phyloP scores from a whole-genome alignment of 1,139 yeast genomes.

The Suhomyces kunorum region DNA sequence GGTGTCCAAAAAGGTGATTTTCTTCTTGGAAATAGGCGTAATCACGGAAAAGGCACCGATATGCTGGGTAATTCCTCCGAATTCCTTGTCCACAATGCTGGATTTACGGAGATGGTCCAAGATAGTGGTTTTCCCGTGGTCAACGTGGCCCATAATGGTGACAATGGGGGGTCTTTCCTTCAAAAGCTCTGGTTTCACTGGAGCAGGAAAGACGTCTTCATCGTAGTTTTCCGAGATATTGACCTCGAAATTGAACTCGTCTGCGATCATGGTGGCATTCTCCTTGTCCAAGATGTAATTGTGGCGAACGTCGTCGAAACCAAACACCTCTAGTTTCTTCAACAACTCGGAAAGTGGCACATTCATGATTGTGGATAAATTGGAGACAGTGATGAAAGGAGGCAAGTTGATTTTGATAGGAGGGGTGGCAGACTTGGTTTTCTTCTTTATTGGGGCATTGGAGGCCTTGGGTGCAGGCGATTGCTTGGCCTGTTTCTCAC shows the following conservation, averaged over 20 bases:
- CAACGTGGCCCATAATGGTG: constrained; percentile 98
- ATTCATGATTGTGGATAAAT: constrained; percentile 69
- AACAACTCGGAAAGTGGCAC: constrained; percentile 64
- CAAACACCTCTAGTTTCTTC: constrained; percentile 61
- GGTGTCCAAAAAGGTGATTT: constrained; percentile 88
- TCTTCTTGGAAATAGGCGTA: constrained; percentile 71
- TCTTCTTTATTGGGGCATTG: constrained; percentile 15
- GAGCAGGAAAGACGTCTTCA: constrained; percentile 59
- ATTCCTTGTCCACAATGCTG: constrained; percentile 78
- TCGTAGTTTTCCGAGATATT: constrained; percentile 60
- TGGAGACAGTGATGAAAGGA: constrained; percentile 70
- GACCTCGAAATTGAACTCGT: constrained; percentile 79
- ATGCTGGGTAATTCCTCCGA: constrained; percentile 97
- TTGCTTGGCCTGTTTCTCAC: constrained; percentile 19
- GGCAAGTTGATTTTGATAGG: constrained; percentile 58
- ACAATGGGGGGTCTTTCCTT: constrained; percentile 88
- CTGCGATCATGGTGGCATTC: constrained; percentile 82
- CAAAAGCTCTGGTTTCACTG: constrained; percentile 42
- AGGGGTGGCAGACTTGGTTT: constrained; percentile 14
- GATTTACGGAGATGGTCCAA: constrained; percentile 84
- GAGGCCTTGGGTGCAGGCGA: not conserved
- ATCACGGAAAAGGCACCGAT: constrained; percentile 94
- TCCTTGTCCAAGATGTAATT: constrained; percentile 84
- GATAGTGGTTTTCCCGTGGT: constrained; percentile 96
- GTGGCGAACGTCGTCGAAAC: constrained; percentile 73